Evolutionary conservation across 1,284 basidiomycete genomes (phyloP).

Genomic region (Amylostereum areolatum): DNA sequence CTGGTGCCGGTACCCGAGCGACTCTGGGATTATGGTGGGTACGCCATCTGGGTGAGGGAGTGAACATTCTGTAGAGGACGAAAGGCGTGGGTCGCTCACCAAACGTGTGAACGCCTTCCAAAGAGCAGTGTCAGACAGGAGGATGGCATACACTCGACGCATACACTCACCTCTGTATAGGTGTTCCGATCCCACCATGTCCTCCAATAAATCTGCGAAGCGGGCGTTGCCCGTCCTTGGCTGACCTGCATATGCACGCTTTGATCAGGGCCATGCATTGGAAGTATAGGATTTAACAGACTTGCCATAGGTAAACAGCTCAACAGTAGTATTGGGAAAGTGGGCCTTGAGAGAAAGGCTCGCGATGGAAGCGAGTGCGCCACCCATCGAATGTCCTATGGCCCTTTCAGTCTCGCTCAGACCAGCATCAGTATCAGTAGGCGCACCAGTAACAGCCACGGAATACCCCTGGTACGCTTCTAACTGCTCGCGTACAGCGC

Average conservation of each 20-base stretch:
- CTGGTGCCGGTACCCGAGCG: conserved; percentile 36
- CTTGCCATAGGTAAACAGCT: too few relatives aligned
- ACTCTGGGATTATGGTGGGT: conserved; percentile 21
- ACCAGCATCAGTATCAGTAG: neutral
- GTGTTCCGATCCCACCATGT: conserved; percentile 3
- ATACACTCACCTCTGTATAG: conserved; percentile 5
- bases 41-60: conserved; percentile 17
- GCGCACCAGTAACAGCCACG: conserved; percentile 10
- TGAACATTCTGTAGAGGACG: neutral
- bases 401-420: neutral
- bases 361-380: conserved; percentile 17
- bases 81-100: conserved; percentile 4
- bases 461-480: conserved; percentile 10
- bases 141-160: neutral
- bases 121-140: neutral
- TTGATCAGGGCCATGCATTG: too few relatives aligned
- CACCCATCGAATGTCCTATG: conserved; percentile 21
- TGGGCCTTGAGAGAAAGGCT: conserved; percentile 14
- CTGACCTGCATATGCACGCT: conserved; percentile 8
- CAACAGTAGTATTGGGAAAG: conserved; percentile 10
- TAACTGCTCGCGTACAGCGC: conserved; percentile 12
- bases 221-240: conserved; percentile 12
- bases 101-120: conserved; percentile 13
- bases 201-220: conserved; percentile 11
- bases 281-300: too few relatives aligned